Evolutionary conservation across 2,329 filamentous ascomycete genomes (phyloP).

Genomic region (Aspergillus fructus): DNA sequence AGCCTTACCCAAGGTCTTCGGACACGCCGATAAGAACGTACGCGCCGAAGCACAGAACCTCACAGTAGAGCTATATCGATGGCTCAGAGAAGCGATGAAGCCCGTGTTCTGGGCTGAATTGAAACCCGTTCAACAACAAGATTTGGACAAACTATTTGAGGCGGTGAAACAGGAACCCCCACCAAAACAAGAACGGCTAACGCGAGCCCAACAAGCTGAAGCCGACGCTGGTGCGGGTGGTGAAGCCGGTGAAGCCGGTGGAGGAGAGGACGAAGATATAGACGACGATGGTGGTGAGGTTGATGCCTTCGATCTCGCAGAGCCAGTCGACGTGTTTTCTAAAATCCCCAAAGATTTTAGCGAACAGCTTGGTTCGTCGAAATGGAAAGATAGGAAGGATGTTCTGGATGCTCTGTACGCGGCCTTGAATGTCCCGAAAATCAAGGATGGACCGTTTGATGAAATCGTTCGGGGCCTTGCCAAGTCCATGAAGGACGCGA

Average conservation of each 20-base stretch:
- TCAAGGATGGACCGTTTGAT: conserved; percentile 86
- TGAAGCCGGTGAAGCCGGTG: conserved; percentile 56
- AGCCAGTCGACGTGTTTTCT: conserved; percentile 80
- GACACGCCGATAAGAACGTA: conserved; percentile 97
- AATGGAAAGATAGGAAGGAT: conserved; percentile 99
- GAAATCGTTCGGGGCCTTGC: conserved; percentile 81
- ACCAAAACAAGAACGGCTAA: conserved; percentile 85
- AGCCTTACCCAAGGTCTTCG: conserved; percentile 82
- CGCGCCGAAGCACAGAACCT: conserved; percentile 89
- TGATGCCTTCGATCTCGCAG: conserved; percentile 77
- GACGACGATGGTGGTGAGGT: conserved; percentile 66
- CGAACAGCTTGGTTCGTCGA: conserved; percentile 82
- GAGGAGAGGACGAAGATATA: conserved; percentile 59
- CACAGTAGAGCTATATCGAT: conserved; percentile 91
- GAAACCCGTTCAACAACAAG: conserved; percentile 91
- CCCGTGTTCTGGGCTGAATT: conserved; percentile 95
- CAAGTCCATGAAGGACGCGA: conserved; percentile 98
- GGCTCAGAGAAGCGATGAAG: conserved; percentile 97
- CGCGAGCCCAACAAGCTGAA: conserved; percentile 81
- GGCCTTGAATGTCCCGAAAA: conserved; percentile 77
- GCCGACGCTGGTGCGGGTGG: conserved; percentile 69
- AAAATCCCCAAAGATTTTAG: conserved; percentile 80
- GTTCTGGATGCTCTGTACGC: conserved; percentile 78
- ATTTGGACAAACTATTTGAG: conserved; percentile 91
- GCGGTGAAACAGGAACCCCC: conserved; percentile 82